Conservation (phyloP, 163 green algal species). For the Scenedesmus sp. region DNA sequence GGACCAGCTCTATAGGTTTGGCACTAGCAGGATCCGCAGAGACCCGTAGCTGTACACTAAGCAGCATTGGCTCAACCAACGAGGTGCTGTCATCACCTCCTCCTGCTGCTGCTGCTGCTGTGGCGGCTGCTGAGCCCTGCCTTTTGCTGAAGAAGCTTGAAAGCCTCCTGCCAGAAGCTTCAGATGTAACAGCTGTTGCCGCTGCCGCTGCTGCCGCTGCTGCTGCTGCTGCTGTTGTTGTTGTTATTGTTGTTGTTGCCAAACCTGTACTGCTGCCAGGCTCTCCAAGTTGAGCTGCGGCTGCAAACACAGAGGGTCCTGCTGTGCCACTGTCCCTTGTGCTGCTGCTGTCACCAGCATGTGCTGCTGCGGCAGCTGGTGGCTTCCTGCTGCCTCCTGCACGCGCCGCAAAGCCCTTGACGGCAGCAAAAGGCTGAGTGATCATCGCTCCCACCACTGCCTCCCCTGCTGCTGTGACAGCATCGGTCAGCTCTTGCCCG, state of each 20-base stretch:
- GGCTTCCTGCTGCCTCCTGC: slow-evolving; percentile 1
- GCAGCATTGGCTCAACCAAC: neutral
- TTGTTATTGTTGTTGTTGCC: neutral
- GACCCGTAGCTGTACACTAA: neutral
- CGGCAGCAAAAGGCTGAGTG: slow-evolving; percentile 22
- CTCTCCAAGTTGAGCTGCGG: neutral
- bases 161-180: neutral
- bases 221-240: neutral
- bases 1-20: neutral
- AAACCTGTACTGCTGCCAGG: neutral
- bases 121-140: neutral
- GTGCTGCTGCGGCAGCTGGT: neutral
- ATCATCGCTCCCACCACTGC: slow-evolving; percentile 26
- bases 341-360: neutral
- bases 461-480: slow-evolving; percentile 27
- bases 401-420: slow-evolving; percentile 21
- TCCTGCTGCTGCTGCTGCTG: neutral
- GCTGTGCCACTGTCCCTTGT: neutral
- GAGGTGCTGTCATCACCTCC: neutral
- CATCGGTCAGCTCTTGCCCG: slow-evolving; percentile 26
- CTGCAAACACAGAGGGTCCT: neutral
- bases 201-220: neutral
- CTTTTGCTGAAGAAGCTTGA: neutral
- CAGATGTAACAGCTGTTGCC: neutral
- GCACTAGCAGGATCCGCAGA: neutral